Percentiles rank a stretch among this genome's conserved stretches.
Conservation (phyloP, 23 red algal genomes). For the Gracilaria gracilis region DNA sequence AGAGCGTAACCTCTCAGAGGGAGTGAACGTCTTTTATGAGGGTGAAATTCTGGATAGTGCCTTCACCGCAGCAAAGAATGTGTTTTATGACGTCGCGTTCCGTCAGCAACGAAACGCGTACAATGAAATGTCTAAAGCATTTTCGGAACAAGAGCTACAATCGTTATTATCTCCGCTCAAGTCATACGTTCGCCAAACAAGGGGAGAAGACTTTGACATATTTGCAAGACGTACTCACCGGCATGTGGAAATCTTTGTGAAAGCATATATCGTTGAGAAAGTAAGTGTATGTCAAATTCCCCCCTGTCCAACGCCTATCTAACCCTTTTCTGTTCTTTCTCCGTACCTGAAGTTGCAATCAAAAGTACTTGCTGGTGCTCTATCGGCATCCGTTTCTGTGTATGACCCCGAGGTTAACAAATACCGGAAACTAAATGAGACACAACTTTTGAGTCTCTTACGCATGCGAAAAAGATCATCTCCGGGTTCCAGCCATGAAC, state of each 20-base stretch:
- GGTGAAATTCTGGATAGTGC: background rate
- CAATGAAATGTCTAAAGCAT: background rate
- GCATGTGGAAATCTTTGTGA: no score
- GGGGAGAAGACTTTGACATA: background rate
- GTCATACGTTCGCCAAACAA: background rate
- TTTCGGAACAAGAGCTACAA: background rate
- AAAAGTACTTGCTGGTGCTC: background rate
- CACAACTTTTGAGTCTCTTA: background rate
- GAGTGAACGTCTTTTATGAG: background rate
- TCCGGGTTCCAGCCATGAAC: background rate
- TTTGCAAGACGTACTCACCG: no score
- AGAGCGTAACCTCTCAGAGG: background rate
- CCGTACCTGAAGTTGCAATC: background rate
- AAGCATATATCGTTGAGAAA: no score
- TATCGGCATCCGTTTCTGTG: background rate
- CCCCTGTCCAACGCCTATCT: no score
- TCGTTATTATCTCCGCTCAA: background rate
- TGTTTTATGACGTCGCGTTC: background rate
- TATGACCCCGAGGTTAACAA: background rate
- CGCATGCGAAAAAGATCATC: background rate
- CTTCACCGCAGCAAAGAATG: background rate
- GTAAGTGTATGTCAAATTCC: no score
- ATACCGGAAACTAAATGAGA: background rate
- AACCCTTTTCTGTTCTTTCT: no score
- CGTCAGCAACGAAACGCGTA: background rate